phyloP scores from a whole-genome alignment of 805 yeast species.

The Saturnispora dispora region DNA sequence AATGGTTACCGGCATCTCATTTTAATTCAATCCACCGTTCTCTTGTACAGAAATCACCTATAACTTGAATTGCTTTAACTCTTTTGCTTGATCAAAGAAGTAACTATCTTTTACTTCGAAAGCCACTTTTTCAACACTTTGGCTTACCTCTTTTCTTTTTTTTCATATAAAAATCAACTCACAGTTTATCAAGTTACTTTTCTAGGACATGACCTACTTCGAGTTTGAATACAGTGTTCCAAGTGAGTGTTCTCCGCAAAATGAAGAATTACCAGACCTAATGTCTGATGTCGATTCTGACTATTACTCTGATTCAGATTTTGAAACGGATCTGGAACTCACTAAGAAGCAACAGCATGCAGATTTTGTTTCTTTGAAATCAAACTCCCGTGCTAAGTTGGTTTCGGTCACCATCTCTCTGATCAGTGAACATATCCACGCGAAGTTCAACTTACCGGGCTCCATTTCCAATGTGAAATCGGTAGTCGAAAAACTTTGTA shows the following conservation, averaged over 20 bases:
- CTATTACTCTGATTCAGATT: constrained; percentile 4
- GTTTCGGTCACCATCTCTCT: constrained; percentile 4
- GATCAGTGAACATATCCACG: constrained; percentile 2
- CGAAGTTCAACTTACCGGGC: constrained; percentile 3
- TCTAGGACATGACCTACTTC: not conserved
- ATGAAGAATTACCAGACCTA: constrained; percentile 10
- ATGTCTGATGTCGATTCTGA: constrained; percentile 5
- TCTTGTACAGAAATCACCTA: not conserved
- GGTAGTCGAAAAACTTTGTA: not conserved
- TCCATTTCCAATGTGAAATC: not conserved
- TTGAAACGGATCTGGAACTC: constrained; percentile 3
- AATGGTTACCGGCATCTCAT: not conserved
- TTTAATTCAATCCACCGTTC: not conserved
- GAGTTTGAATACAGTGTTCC: not conserved
- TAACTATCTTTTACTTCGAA: not conserved
- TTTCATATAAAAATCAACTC: not conserved
- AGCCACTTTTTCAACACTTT: not conserved
- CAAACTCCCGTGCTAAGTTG: constrained; percentile 2
- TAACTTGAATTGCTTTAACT: not conserved
- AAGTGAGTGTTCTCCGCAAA: not conserved
- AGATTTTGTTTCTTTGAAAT: not conserved
- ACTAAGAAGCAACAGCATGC: not conserved
- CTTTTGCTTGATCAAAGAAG: not conserved
- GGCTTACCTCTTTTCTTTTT: not conserved
- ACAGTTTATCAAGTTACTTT: not conserved